Conservation (phyloP, 139 green algal species). For the Volvox reticuliferus region DNA sequence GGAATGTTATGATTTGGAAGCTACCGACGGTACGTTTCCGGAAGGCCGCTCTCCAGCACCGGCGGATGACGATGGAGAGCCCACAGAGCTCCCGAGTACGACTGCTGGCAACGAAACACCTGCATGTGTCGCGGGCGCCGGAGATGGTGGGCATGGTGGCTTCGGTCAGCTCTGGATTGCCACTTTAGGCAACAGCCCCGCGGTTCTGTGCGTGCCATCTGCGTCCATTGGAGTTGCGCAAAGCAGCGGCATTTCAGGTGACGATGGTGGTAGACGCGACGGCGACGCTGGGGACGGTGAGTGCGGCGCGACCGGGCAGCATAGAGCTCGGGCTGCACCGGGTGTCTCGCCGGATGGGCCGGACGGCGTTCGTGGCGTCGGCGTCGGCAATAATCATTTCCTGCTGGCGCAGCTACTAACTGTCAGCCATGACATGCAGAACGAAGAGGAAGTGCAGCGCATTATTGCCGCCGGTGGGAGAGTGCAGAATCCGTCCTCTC, state of each 20-base stretch:
- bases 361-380: not conserved
- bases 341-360: not conserved
- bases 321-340: not conserved
- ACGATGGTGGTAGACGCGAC: not conserved
- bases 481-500: not conserved
- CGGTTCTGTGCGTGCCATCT: constrained; percentile 53
- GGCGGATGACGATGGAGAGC: too few relatives aligned
- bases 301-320: not conserved
- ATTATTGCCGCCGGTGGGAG: not conserved
- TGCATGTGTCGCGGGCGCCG: too few relatives aligned
- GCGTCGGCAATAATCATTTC: not conserved
- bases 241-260: too few relatives aligned
- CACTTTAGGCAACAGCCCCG: constrained; percentile 66
- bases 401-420: not conserved
- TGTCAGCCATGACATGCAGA: constrained; percentile 4
- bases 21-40: too few relatives aligned
- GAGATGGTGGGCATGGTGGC: too few relatives aligned
- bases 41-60: too few relatives aligned
- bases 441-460: constrained; percentile 4
- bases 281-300: not conserved
- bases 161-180: constrained; percentile 42
- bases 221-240: not conserved
- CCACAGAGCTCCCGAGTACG: too few relatives aligned
- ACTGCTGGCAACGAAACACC: too few relatives aligned
- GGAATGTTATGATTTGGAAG: not conserved